Evolutionary conservation across 2,329 filamentous ascomycete species (phyloP).

Genomic region (Lecanosticta acicola): DNA sequence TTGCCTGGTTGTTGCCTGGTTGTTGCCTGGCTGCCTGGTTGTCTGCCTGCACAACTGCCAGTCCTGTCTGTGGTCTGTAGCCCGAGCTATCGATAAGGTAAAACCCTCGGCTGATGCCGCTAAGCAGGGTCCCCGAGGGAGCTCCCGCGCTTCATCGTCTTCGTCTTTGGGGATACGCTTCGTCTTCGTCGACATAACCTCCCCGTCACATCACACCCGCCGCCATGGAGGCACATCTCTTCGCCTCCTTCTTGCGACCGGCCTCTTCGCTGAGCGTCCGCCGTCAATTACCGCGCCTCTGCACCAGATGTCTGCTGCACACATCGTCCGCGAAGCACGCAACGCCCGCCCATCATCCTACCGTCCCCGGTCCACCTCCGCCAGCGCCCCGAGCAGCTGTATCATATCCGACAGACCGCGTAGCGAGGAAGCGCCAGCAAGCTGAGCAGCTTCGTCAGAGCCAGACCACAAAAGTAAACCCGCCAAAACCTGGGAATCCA

Average conservation of each 20-base stretch:
- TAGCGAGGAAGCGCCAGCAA: constrained; percentile 47
- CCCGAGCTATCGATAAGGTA: no score
- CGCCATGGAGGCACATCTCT: constrained; percentile 19
- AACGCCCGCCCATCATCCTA: constrained; percentile 52
- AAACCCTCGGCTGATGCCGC: no score
- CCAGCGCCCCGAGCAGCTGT: constrained; percentile 48
- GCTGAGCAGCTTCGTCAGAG: constrained; percentile 45
- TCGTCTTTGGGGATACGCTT: neutral
- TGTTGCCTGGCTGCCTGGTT: no score
- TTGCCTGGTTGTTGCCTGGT: no score
- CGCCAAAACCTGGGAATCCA: constrained; percentile 43
- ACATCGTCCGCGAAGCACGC: constrained; percentile 42
- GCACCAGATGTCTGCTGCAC: constrained; percentile 40
- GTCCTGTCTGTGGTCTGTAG: no score
- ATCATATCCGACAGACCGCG: constrained; percentile 43
- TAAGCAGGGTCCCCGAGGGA: neutral
- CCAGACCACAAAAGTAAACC: constrained; percentile 39
- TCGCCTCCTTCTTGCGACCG: constrained; percentile 18
- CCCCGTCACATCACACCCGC: neutral
- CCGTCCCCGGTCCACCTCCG: constrained; percentile 56
- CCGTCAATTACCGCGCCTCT: constrained; percentile 15
- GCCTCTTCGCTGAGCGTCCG: constrained; percentile 32
- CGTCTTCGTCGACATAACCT: neutral
- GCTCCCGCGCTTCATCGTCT: neutral
- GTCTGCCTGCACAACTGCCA: no score